These are phyloP conservation scores for Olyra latifolia DNA, from an alignment of 176 grass and related monocot genomes.

Conservation along the genomic window DNA sequence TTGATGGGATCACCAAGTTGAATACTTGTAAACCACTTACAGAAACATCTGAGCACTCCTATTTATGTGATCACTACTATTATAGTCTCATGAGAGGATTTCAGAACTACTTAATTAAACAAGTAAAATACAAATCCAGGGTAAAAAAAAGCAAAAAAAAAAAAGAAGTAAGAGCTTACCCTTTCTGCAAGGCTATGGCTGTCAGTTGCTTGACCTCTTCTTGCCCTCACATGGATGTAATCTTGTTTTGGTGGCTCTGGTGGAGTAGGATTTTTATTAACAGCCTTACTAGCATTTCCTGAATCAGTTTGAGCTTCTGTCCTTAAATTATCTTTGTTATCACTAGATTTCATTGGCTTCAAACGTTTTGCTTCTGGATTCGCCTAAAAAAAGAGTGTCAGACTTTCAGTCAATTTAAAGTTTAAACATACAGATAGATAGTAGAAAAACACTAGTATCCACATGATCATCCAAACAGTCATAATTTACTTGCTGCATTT, in stretches of 20 bases:
- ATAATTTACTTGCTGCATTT: neutral
- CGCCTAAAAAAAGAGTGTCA: slow-evolving; percentile 28
- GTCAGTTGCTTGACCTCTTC: slow-evolving; percentile 86
- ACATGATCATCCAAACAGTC: neutral
- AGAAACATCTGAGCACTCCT: neutral
- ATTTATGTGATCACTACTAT: neutral
- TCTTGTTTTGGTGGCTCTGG: slow-evolving; percentile 64
- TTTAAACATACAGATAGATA: neutral
- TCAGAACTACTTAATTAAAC: neutral
- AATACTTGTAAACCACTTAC: neutral
- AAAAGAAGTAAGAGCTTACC: slow-evolving; percentile 40
- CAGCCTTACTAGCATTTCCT: slow-evolving; percentile 43
- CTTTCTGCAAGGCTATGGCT: slow-evolving; percentile 85
- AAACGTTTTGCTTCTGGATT: slow-evolving; percentile 53
- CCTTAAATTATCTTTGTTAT: slow-evolving; percentile 50
- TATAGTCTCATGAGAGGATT: neutral
- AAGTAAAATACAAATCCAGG: neutral
- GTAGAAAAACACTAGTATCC: neutral
- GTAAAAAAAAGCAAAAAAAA: neutral
- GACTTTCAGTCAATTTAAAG: slow-evolving; percentile 10
- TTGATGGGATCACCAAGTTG: neutral
- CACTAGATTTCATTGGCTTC: slow-evolving; percentile 45
- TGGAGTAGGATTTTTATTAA: slow-evolving; percentile 48
- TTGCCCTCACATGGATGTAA: slow-evolving; percentile 79
- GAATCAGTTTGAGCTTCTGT: slow-evolving; percentile 45